These are phyloP conservation scores for Starmerella riodocensis DNA, from an alignment of 805 yeast species.

Conservation along the genomic window DNA sequence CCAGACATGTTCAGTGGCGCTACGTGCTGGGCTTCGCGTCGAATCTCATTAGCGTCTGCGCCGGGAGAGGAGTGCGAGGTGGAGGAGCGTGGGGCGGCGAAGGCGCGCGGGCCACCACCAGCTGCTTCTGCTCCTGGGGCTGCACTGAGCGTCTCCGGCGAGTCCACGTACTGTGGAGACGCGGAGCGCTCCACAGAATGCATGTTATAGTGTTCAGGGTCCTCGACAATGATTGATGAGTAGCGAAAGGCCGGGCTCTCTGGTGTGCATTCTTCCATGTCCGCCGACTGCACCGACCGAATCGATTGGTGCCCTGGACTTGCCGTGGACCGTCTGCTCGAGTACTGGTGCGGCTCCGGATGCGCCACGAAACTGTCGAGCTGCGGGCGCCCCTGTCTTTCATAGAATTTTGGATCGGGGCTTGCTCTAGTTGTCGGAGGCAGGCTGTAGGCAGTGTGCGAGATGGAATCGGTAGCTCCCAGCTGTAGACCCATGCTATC, in stretches of 20 bases:
- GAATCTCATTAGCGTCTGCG: slow-evolving; percentile 2
- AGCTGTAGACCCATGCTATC: too few species aligned
- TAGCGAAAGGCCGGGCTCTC: neutral
- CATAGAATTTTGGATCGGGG: too few species aligned
- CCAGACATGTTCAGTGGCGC: slow-evolving; percentile 1
- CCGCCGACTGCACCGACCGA: slow-evolving; percentile 1
- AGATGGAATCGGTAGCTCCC: too few species aligned
- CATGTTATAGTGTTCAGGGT: neutral
- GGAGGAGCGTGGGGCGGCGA: neutral
- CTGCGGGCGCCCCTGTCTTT: too few species aligned
- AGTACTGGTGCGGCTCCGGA: too few species aligned
- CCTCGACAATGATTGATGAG: neutral
- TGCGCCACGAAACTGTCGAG: too few species aligned
- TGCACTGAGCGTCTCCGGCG: neutral
- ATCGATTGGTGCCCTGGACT: slow-evolving; percentile 1
- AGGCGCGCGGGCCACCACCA: too few species aligned
- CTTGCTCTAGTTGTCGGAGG: too few species aligned
- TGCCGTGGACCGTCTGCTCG: too few species aligned
- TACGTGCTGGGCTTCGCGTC: slow-evolving; percentile 12
- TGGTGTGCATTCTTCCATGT: slow-evolving; percentile 1
- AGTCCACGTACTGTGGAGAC: neutral
- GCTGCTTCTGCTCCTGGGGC: too few species aligned
- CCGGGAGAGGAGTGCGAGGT: neutral
- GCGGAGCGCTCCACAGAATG: too few species aligned
- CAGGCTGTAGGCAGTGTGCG: too few species aligned